phyloP scores from a whole-genome alignment of 345 rosid genomes.

The Chamaenerion angustifolium region DNA sequence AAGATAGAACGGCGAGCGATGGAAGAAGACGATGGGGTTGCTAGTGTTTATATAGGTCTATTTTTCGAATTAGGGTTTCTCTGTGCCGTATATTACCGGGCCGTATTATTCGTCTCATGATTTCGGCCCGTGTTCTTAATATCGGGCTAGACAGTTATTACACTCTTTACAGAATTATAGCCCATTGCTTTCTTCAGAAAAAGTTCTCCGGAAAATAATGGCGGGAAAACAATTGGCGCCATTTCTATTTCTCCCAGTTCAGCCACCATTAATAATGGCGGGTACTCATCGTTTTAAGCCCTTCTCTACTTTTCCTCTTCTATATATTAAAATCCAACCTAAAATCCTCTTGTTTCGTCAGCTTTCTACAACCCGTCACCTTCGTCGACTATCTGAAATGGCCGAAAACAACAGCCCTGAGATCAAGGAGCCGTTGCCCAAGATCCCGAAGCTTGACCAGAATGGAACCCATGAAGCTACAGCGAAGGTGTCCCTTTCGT shows the following conservation, averaged over 20 bases:
- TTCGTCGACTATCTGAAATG: slow-evolving; percentile 2
- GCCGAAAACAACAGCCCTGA: slow-evolving; percentile 10
- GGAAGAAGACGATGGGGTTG: too few species aligned
- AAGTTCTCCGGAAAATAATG: neutral
- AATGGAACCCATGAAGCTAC: slow-evolving; percentile 20
- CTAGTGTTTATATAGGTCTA: too few species aligned
- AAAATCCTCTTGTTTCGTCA: neutral
- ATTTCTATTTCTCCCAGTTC: neutral
- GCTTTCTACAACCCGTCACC: neutral
- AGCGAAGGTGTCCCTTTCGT: neutral
- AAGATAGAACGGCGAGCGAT: too few species aligned
- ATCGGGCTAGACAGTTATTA: too few species aligned
- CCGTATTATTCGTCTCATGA: too few species aligned
- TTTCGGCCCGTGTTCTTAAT: too few species aligned
- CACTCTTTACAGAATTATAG: too few species aligned
- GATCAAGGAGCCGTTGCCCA: slow-evolving; percentile 18
- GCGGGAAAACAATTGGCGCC: slow-evolving; percentile 7
- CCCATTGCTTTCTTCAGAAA: too few species aligned
- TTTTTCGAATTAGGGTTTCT: too few species aligned
- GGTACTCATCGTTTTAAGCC: neutral
- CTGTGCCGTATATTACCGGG: too few species aligned
- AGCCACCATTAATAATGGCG: neutral
- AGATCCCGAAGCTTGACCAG: slow-evolving; percentile 32
- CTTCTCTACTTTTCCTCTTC: neutral
- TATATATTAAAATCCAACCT: neutral